Percentiles rank a stretch among this genome's conserved stretches.
Conservation (phyloP, 2,329 filamentous ascomycete genomes). For the Fusarium nurragi region DNA sequence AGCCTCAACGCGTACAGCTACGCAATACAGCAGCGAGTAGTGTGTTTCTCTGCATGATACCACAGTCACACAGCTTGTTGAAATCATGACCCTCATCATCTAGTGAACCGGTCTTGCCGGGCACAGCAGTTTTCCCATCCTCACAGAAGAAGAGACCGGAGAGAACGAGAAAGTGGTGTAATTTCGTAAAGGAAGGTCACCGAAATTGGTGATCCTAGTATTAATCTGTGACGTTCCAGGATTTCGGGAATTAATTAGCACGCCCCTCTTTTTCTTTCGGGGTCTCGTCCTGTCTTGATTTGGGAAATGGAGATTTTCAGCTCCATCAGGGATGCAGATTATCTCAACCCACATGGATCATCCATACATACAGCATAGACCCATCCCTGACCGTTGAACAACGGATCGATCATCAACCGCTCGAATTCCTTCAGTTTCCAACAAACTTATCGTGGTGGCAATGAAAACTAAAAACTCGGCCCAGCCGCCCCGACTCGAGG, state of each 20-base stretch:
- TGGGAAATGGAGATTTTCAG: slow-evolving; percentile 22
- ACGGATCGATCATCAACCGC: neutral
- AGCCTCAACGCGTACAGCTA: slow-evolving; percentile 1
- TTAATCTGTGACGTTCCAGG: slow-evolving; percentile 33
- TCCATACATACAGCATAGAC: neutral
- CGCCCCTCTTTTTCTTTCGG: slow-evolving; percentile 13
- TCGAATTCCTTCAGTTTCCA: neutral
- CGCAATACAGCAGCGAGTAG: slow-evolving; percentile 19
- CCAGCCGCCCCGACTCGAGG: slow-evolving; percentile 25
- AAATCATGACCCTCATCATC: slow-evolving; percentile 1
- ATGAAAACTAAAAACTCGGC: neutral
- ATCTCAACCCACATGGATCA: slow-evolving; percentile 20
- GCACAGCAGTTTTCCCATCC: neutral
- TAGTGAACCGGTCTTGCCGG: slow-evolving; percentile 22
- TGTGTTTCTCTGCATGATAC: slow-evolving; percentile 19
- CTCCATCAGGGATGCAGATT: slow-evolving; percentile 16
- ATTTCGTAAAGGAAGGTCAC: slow-evolving; percentile 12
- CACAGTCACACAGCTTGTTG: slow-evolving; percentile 14
- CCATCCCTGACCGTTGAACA: neutral
- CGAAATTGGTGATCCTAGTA: slow-evolving; percentile 2
- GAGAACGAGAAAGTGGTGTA: slow-evolving; percentile 25
- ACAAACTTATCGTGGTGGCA: neutral
- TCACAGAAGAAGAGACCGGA: neutral
- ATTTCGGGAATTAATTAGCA: slow-evolving; percentile 34
- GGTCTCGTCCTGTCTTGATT: slow-evolving; percentile 11